Evolutionary conservation across 139 green algal species (phyloP), one percentile per base, ranked within the genome.

Genomic region (Gonium pectorale): DNA sequence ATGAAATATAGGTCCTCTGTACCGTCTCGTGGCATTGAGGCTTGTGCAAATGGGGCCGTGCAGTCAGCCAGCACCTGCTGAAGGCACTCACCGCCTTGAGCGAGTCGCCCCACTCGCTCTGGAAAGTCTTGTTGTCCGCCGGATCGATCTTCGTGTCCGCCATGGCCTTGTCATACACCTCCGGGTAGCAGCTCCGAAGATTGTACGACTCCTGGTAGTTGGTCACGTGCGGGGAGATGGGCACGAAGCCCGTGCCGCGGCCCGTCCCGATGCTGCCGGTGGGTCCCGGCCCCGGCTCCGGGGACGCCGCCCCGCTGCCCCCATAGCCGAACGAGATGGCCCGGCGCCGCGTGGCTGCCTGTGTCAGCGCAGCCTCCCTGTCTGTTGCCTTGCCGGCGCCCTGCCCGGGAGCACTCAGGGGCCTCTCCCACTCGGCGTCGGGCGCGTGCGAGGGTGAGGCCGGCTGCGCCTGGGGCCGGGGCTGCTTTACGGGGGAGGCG

Each of bases 21-120:
- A n/a, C n/a, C n/a, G n/a, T n/a, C n/a, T n/a, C n/a, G n/a, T n/a
- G n/a, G n/a, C n/a, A n/a, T n/a, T n/a, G n/a, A n/a, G n/a, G n/a
- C n/a, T n/a, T n/a, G n/a, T n/a, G n/a, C n/a, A n/a, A n/a, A n/a
- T n/a, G n/a, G n/a, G n/a, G n/a, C n/a, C n/a, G n/a, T n/a, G n/a
- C n/a, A n/a, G 46, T 63, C 0, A 63, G 19, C 54, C 5, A 63
- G 54, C 22, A 5, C 19, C n/a, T 63, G 21, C 13, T 63, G 13
- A 63, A 63, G 0, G 17, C 54, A 19, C 80, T 80, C 80, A 86
- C 80, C 49, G 63, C 19, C 40, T 87, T 87, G 7, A 90, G 40
- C 4, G 79, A 87, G 80, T 90, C 81, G 8, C 70, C 86, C 79
- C 80, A 90, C n/a, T 85, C 79, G 62, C 67, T 83, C 62, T 85